Percentiles rank a stretch among this genome's conserved stretches.
Evolutionary conservation across 139 green algal species (phyloP).

Genomic region (Mesotaenium endlicherianum): DNA sequence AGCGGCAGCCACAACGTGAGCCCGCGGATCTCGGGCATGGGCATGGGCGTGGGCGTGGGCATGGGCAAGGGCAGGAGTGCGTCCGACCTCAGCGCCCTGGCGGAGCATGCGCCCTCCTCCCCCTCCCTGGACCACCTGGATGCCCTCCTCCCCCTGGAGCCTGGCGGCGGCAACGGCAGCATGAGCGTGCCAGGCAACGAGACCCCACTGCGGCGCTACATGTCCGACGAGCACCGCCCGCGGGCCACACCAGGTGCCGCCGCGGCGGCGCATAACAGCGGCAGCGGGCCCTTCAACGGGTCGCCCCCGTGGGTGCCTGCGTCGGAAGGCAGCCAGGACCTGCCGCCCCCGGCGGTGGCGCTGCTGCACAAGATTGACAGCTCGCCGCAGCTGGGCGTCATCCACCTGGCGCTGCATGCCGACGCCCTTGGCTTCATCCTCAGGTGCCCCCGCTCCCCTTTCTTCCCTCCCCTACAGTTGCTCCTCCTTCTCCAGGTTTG

Average conservation of each 20-base stretch:
- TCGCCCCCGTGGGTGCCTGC: background rate
- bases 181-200: too few relatives aligned
- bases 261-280: background rate
- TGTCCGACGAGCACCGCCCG: too few relatives aligned
- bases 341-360: background rate
- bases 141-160: too few relatives aligned
- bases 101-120: too few relatives aligned
- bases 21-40: too few relatives aligned
- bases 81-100: too few relatives aligned
- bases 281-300: background rate
- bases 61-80: too few relatives aligned
- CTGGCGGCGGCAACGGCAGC: too few relatives aligned
- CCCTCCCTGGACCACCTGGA: too few relatives aligned
- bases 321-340: background rate
- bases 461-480: background rate
- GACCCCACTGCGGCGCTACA: too few relatives aligned
- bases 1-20: too few relatives aligned
- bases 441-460: background rate
- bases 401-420: slow-evolving; percentile 18
- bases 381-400: background rate
- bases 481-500: background rate
- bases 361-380: background rate
- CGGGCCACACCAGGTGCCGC: background rate
- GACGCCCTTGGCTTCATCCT: slow-evolving; percentile 18
- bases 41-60: too few relatives aligned